Evolutionary conservation across 2,329 filamentous ascomycete species (phyloP).

Genomic region (Arthrobotrys pseudoclavata): DNA sequence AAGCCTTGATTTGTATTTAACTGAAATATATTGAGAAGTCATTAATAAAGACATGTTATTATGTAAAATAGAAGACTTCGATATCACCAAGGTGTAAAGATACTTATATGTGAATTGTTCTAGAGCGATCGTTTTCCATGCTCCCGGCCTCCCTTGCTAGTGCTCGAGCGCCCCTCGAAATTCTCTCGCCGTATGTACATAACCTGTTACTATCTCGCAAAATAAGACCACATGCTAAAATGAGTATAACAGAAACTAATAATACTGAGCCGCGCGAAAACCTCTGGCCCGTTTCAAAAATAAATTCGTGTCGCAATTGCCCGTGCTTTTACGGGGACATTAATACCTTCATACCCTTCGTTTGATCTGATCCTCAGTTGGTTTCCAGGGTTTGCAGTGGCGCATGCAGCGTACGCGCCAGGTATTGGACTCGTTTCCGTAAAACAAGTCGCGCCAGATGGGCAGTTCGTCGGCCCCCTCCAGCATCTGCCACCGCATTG

Average conservation of each 20-base stretch:
- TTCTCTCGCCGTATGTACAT: too few relatives aligned
- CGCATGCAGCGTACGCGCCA: slow-evolving; percentile 44
- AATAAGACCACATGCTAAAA: too few relatives aligned
- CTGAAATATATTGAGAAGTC: too few relatives aligned
- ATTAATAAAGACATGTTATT: too few relatives aligned
- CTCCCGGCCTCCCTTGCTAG: too few relatives aligned
- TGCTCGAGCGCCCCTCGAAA: too few relatives aligned
- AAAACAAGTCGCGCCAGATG: slow-evolving; percentile 7
- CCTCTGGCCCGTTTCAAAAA: not conserved
- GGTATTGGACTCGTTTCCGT: slow-evolving; percentile 30
- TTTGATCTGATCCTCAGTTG: slow-evolving; percentile 10
- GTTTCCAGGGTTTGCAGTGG: slow-evolving; percentile 11
- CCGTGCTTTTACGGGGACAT: slow-evolving; percentile 3
- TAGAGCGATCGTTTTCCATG: too few relatives aligned
- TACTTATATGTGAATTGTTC: too few relatives aligned
- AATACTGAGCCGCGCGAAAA: not conserved
- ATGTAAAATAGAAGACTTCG: too few relatives aligned
- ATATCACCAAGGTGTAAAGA: too few relatives aligned
- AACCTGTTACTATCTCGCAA: too few relatives aligned
- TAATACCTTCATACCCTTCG: slow-evolving; percentile 17
- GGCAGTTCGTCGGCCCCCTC: slow-evolving; percentile 40
- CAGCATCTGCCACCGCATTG: slow-evolving; percentile 49
- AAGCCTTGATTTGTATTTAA: too few relatives aligned
- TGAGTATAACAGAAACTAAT: not conserved
- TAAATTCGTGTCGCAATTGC: slow-evolving; percentile 35